These are phyloP conservation scores for Wickerhamomyces alni DNA, from an alignment of 805 yeast species.

Conservation along the genomic window DNA sequence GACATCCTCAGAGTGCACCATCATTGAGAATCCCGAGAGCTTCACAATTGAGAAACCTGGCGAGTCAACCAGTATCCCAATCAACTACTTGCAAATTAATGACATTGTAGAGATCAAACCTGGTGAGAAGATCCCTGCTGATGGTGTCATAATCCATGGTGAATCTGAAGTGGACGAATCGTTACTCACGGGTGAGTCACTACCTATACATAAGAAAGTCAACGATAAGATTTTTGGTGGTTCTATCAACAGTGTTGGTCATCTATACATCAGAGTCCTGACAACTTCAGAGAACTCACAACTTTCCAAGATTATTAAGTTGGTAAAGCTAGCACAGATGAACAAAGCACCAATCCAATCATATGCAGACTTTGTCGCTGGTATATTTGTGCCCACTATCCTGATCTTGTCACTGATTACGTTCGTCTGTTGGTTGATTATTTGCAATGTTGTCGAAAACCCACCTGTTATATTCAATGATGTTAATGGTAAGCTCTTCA, in stretches of 20 bases:
- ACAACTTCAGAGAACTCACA: slow-evolving; percentile 80
- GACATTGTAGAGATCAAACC: slow-evolving; percentile 79
- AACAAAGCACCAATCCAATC: slow-evolving; percentile 87
- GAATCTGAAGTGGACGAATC: slow-evolving; percentile 85
- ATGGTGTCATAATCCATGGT: slow-evolving; percentile 77
- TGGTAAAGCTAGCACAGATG: slow-evolving; percentile 87
- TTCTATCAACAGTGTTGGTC: slow-evolving; percentile 76
- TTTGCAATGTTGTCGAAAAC: slow-evolving; percentile 28
- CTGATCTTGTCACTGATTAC: slow-evolving; percentile 58
- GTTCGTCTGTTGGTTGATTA: slow-evolving; percentile 52
- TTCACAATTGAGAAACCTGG: slow-evolving; percentile 19
- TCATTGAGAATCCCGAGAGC: slow-evolving; percentile 39
- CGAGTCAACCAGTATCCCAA: slow-evolving; percentile 46
- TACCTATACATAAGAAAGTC: slow-evolving; percentile 56
- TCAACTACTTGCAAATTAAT: slow-evolving; percentile 69
- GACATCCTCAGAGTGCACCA: slow-evolving; percentile 70
- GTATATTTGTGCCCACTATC: slow-evolving; percentile 78
- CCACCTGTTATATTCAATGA: slow-evolving; percentile 46
- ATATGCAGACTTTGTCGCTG: slow-evolving; percentile 79
- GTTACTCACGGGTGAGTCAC: slow-evolving; percentile 84
- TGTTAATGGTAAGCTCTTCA: slow-evolving; percentile 53
- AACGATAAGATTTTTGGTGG: slow-evolving; percentile 83
- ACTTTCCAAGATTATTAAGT: slow-evolving; percentile 75
- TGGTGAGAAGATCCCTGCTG: slow-evolving; percentile 88
- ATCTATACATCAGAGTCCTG: slow-evolving; percentile 61